These are phyloP conservation scores for Patellaria atrata DNA, from an alignment of 495 filamentous ascomycete genomes.

Conservation along the genomic window DNA sequence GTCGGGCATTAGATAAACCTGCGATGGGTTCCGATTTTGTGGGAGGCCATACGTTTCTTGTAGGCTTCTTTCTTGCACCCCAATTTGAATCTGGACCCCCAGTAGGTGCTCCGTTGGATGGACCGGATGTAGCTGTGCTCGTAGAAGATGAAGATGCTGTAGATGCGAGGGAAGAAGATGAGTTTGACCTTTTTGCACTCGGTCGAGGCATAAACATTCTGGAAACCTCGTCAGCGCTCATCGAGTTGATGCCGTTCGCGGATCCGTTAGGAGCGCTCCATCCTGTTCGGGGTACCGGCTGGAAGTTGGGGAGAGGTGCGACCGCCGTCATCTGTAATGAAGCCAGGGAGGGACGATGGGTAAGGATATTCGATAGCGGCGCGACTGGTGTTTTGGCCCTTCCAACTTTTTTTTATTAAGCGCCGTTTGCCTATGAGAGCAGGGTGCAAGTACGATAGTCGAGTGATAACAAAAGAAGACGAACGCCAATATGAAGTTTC, in stretches of 20 bases:
- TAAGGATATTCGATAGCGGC: background rate
- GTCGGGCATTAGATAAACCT: slow-evolving; percentile 44
- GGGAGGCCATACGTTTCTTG: slow-evolving; percentile 57
- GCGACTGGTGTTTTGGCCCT: slow-evolving; percentile 1
- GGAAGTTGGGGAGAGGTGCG: slow-evolving; percentile 80
- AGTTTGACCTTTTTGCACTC: slow-evolving; percentile 69
- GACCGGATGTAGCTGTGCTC: slow-evolving; percentile 29
- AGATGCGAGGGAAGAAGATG: slow-evolving; percentile 56
- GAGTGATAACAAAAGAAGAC: slow-evolving; percentile 13
- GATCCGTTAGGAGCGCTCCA: slow-evolving; percentile 56
- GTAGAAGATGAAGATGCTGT: slow-evolving; percentile 27
- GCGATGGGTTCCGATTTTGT: slow-evolving; percentile 54
- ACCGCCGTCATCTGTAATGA: slow-evolving; percentile 79
- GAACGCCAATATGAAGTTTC: no score
- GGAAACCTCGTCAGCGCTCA: slow-evolving; percentile 74
- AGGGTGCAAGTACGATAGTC: slow-evolving; percentile 5
- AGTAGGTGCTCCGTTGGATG: slow-evolving; percentile 35
- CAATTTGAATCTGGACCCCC: slow-evolving; percentile 25
- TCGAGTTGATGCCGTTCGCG: slow-evolving; percentile 58
- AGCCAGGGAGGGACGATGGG: slow-evolving; percentile 27
- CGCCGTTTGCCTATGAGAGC: slow-evolving; percentile 9
- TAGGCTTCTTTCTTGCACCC: slow-evolving; percentile 48
- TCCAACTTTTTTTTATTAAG: slow-evolving; percentile 14
- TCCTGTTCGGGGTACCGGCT: slow-evolving; percentile 50
- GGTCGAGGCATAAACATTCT: slow-evolving; percentile 82